A percentile compares a stretch with the other conserved stretches of the same genome.
These are phyloP conservation scores for Ustilago loliicola DNA, from an alignment of 1,284 basidiomycete species.

Conservation along the genomic window DNA sequence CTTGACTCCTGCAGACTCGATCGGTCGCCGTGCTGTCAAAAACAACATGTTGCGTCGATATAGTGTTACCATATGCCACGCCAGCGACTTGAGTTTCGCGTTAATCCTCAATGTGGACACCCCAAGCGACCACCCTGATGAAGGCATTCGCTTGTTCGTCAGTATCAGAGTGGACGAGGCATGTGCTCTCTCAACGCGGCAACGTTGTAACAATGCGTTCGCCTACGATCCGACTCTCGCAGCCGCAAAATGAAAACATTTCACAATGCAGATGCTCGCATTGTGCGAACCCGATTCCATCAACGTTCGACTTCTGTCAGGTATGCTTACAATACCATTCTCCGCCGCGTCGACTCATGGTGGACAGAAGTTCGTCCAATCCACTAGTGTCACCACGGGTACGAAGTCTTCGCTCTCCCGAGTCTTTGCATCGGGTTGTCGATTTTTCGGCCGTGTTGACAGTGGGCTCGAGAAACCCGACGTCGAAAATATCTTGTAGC, in stretches of 20 bases:
- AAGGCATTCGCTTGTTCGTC: not conserved
- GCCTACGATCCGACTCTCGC: not conserved
- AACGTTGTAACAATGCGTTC: not conserved
- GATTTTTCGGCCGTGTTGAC: not conserved
- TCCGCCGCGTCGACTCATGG: too few relatives aligned
- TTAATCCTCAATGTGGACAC: too few relatives aligned
- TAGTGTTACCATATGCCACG: too few relatives aligned
- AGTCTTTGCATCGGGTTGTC: not conserved
- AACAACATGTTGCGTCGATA: too few relatives aligned
- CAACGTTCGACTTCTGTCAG: not conserved
- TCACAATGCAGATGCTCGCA: not conserved
- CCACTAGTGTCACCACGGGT: not conserved
- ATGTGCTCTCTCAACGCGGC: not conserved
- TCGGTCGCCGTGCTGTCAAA: too few relatives aligned
- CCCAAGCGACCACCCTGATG: too few relatives aligned
- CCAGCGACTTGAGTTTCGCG: too few relatives aligned
- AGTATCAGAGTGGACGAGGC: not conserved
- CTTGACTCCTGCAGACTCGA: not conserved
- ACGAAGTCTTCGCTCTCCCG: not conserved
- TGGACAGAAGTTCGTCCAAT: not conserved
- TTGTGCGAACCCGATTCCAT: not conserved
- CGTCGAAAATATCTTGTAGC: not conserved
- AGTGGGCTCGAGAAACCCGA: not conserved
- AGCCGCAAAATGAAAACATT: not conserved
- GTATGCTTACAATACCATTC: too few relatives aligned